Conservation (phyloP, 306 rosid genomes). For the Leucaena leucocephala region DNA sequence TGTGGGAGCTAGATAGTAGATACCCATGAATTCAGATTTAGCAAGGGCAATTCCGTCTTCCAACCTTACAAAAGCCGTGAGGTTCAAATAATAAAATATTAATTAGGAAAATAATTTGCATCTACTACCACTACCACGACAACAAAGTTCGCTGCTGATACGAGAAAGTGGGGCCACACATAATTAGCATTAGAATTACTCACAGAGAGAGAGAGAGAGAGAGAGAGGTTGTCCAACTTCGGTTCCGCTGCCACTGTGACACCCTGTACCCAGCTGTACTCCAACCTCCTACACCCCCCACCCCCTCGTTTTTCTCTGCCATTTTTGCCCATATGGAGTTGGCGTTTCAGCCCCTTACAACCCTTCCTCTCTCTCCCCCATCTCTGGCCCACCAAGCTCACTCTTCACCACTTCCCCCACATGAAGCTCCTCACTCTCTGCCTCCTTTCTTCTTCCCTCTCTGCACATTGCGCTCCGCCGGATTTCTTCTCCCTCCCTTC, state of each 20-base stretch:
- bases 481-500: neutral
- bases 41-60: conserved; percentile 6
- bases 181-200: neutral
- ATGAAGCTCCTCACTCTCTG: neutral
- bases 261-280: conserved; percentile 75
- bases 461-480: neutral
- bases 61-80: neutral
- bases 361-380: too few species aligned
- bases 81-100: too few species aligned
- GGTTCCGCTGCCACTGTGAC: conserved; percentile 59
- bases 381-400: neutral
- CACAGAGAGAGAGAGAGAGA: conserved; percentile 5
- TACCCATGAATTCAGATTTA: neutral
- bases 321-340: neutral
- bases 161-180: conserved; percentile 1
- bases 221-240: neutral
- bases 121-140: neutral
- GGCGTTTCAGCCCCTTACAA: too few species aligned
- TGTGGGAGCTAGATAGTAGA: neutral
- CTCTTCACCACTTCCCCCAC: neutral
- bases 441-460: neutral
- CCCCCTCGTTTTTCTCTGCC: neutral
- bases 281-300: conserved; percentile 30
- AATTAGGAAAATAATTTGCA: neutral
- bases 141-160: neutral